These are phyloP conservation scores for Ophiocytium majus DNA, from an alignment of 352 stramenopile species.

Conservation along the genomic window DNA sequence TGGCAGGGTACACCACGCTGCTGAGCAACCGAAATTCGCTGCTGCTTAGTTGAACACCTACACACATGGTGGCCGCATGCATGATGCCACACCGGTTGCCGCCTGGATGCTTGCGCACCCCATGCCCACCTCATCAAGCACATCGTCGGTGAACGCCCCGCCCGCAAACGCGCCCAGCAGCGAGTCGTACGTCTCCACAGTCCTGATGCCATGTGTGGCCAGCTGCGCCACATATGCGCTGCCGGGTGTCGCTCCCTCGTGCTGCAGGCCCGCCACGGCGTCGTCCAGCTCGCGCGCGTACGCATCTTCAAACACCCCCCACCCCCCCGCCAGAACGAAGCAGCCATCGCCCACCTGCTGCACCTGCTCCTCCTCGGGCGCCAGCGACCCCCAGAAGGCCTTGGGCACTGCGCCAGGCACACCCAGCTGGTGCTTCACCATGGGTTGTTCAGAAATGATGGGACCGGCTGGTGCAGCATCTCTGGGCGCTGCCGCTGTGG, in stretches of 20 bases:
- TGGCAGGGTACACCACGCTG: too few relatives aligned
- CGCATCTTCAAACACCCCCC: background rate
- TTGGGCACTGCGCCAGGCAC: background rate
- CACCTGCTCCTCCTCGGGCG: background rate
- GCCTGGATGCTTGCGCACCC: too few relatives aligned
- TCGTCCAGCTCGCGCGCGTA: background rate
- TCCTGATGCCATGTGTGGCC: background rate
- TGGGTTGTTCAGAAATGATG: background rate
- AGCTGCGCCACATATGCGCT: background rate
- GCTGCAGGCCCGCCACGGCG: background rate
- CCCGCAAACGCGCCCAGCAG: background rate
- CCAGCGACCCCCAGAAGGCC: background rate
- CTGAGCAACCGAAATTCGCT: too few relatives aligned
- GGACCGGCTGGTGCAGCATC: background rate
- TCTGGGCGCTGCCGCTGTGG: background rate
- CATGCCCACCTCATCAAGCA: too few relatives aligned
- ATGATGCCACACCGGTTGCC: too few relatives aligned
- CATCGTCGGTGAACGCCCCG: background rate
- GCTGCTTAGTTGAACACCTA: too few relatives aligned
- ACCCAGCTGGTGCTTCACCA: background rate
- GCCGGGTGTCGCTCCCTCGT: background rate
- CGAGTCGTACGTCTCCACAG: background rate
- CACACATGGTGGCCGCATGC: too few relatives aligned
- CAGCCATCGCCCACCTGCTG: background rate
- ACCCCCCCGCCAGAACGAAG: background rate